phyloP scores from a whole-genome alignment of 139 green algal genomes.

The Chlamydomonas sphaeroides region DNA sequence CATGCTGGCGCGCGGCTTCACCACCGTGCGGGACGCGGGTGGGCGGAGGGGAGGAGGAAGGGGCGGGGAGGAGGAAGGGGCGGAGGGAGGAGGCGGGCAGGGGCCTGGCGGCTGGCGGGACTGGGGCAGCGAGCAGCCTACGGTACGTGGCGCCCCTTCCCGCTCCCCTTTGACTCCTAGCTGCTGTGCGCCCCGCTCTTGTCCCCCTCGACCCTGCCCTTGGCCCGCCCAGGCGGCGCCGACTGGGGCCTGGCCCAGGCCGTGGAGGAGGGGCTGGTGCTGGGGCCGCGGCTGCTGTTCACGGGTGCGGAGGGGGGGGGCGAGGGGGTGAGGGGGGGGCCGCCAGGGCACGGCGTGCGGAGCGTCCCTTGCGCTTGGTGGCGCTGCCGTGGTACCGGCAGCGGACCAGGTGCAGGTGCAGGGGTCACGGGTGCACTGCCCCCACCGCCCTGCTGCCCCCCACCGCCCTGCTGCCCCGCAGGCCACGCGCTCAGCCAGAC shows the following conservation, averaged over 20 bases:
- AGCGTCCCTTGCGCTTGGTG: not conserved
- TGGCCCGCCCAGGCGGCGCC: constrained; percentile 60
- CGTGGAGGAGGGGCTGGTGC: constrained; percentile 68
- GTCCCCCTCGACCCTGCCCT: no score
- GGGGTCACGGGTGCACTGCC: no score
- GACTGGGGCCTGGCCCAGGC: constrained; percentile 75
- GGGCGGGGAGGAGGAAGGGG: not conserved
- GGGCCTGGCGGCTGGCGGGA: not conserved
- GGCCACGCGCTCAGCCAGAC: constrained; percentile 77
- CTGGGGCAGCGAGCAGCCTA: no score
- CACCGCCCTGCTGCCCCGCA: not conserved
- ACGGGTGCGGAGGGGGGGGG: constrained; percentile 45
- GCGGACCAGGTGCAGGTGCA: no score
- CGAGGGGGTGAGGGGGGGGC: not conserved
- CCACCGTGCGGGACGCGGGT: constrained; percentile 68
- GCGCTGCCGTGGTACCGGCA: no score
- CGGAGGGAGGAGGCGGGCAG: no score
- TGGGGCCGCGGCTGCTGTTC: constrained; percentile 71
- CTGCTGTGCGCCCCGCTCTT: no score
- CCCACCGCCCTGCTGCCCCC: not conserved
- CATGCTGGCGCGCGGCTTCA: constrained; percentile 80
- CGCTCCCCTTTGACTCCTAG: no score
- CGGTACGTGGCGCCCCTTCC: no score
- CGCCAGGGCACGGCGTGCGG: no score
- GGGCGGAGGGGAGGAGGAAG: not conserved